phyloP scores from a whole-genome alignment of 192 early-diverging fungal genomes.

The Dissophora ornata region DNA sequence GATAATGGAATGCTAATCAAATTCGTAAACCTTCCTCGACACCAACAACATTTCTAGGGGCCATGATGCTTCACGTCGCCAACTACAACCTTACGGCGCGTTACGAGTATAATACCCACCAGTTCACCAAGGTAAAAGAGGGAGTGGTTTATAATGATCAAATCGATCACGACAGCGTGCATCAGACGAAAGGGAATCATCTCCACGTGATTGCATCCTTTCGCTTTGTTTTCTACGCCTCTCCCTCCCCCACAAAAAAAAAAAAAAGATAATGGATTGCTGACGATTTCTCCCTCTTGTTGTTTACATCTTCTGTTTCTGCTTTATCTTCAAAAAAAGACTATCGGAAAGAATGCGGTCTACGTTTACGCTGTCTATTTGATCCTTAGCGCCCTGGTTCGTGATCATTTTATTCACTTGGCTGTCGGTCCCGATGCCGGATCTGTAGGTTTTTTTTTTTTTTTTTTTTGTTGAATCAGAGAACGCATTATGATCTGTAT shows the following conservation, averaged over 20 bases:
- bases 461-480: no score
- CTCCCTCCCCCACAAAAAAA: slow-evolving; percentile 23
- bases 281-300: no score
- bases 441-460: slow-evolving; percentile 49
- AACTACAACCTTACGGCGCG: slow-evolving; percentile 51
- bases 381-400: slow-evolving; percentile 60
- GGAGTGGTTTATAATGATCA: no score
- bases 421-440: slow-evolving; percentile 60
- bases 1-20: no score
- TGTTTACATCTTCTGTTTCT: no score
- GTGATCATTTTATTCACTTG: slow-evolving; percentile 66
- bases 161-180: no score
- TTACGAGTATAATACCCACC: slow-evolving; percentile 40
- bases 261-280: no score
- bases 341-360: slow-evolving; percentile 61
- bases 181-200: no score
- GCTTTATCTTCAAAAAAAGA: slow-evolving; percentile 20
- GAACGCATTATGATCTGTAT: no score
- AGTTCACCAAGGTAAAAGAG: slow-evolving; percentile 42
- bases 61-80: slow-evolving; percentile 48
- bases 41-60: no score
- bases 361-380: slow-evolving; percentile 69
- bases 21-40: no score
- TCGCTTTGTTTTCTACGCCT: not conserved
- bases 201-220: slow-evolving; percentile 38